A percentile compares a stretch with the other conserved stretches of the same genome.
These are phyloP conservation scores for Beauveria scarabaeidicola DNA, from an alignment of 2,329 filamentous ascomycete genomes.

Conservation along the genomic window DNA sequence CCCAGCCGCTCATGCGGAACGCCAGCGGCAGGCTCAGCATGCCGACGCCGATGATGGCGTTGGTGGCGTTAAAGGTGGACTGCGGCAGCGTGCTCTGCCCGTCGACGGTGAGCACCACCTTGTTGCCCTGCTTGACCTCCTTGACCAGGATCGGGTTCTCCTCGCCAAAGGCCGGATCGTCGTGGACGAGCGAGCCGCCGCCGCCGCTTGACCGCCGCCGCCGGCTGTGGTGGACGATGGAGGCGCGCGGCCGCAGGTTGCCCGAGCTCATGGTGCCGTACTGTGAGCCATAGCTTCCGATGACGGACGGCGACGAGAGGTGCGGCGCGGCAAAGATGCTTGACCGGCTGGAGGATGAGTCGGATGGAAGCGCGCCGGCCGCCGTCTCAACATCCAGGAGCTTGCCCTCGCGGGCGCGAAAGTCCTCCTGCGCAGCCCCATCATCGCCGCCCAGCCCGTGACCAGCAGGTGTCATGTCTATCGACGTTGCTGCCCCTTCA, in stretches of 20 bases:
- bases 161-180: constrained; percentile 43
- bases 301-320: constrained; percentile 58
- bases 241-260: constrained; percentile 27
- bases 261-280: constrained; percentile 44
- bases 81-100: constrained; percentile 94
- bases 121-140: constrained; percentile 81
- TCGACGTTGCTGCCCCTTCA: constrained; percentile 25
- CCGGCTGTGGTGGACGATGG: constrained; percentile 35
- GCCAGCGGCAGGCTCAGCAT: constrained; percentile 83
- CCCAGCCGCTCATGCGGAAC: constrained; percentile 80
- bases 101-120: constrained; percentile 73
- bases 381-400: constrained; percentile 36
- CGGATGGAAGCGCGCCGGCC: constrained; percentile 13
- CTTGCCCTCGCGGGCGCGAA: constrained; percentile 41
- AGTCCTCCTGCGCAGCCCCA: constrained; percentile 18
- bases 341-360: constrained; percentile 21
- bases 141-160: constrained; percentile 75
- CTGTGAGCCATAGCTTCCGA: constrained; percentile 59
- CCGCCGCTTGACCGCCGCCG: constrained; percentile 30
- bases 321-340: constrained; percentile 51
- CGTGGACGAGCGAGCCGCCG: constrained; percentile 20
- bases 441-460: constrained; percentile 13
- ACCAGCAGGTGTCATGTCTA: constrained; percentile 15
- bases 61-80: constrained; percentile 94
- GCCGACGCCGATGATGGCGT: constrained; percentile 84